Conservation (phyloP, 2,329 filamentous ascomycete species). For the Colletotrichum lupini region DNA sequence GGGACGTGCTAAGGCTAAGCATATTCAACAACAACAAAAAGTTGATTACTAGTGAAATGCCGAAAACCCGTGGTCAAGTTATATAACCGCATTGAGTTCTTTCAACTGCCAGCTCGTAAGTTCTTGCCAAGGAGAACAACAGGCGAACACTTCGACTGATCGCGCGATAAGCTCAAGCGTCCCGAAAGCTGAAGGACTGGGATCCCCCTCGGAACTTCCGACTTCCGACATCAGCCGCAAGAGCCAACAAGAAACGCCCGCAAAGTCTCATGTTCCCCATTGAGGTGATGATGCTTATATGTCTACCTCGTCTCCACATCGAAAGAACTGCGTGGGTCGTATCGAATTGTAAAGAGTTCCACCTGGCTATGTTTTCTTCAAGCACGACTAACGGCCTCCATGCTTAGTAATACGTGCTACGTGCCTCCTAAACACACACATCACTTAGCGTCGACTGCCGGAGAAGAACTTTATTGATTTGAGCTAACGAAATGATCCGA, state of each 20-base stretch:
- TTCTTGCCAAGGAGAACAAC: not conserved
- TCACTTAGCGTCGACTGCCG: not conserved
- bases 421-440: not conserved
- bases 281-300: slow-evolving; percentile 9
- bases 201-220: not conserved
- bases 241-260: not conserved
- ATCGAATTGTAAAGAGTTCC: not conserved
- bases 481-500: not conserved
- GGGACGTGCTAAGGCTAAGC: not conserved
- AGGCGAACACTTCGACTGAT: not conserved
- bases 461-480: not conserved
- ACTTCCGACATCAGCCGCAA: not conserved
- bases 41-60: not conserved
- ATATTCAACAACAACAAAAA: no score
- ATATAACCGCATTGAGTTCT: not conserved
- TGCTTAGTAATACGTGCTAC: not conserved
- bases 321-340: not conserved
- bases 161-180: not conserved
- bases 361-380: not conserved
- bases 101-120: not conserved
- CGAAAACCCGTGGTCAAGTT: not conserved
- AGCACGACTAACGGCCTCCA: not conserved
- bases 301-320: not conserved
- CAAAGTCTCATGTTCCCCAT: not conserved
- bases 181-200: not conserved